Percentiles rank a stretch among this genome's conserved stretches.
Conservation (phyloP, 306 rosid genomes). For the Quercus variabilis region DNA sequence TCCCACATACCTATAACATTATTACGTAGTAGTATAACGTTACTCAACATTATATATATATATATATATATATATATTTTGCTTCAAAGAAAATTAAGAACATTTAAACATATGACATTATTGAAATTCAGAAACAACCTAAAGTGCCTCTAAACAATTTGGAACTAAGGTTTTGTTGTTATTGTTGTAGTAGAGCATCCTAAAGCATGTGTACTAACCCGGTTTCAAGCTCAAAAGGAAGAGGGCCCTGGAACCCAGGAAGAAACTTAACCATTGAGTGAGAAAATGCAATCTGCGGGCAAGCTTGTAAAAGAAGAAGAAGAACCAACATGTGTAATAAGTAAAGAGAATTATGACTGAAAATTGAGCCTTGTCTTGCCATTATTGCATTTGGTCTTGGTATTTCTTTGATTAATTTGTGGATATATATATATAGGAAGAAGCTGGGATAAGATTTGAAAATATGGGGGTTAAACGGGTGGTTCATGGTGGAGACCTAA, state of each 20-base stretch:
- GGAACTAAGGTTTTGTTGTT: too few species aligned
- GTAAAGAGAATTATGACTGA: neutral
- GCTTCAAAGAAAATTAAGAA: too few species aligned
- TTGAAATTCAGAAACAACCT: too few species aligned
- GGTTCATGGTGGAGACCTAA: neutral
- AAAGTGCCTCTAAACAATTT: too few species aligned
- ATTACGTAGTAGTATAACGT: neutral
- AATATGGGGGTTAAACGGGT: neutral
- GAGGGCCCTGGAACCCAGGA: slow-evolving; percentile 69
- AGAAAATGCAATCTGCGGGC: slow-evolving; percentile 12
- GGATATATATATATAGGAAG: neutral
- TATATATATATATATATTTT: too few species aligned
- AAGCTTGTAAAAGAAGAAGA: neutral
- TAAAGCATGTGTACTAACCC: slow-evolving; percentile 36
- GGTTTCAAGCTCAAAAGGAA: slow-evolving; percentile 62
- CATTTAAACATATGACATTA: too few species aligned
- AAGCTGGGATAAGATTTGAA: neutral
- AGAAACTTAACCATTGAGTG: slow-evolving; percentile 34
- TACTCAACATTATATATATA: too few species aligned
- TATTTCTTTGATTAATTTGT: neutral
- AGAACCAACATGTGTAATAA: neutral
- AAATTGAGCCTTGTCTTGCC: neutral
- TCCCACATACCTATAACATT: slow-evolving; percentile 49
- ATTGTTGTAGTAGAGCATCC: too few species aligned
- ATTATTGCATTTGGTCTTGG: neutral